These are phyloP conservation scores for Heliocybe sulcata DNA, from an alignment of 1,284 basidiomycete genomes.

Conservation along the genomic window DNA sequence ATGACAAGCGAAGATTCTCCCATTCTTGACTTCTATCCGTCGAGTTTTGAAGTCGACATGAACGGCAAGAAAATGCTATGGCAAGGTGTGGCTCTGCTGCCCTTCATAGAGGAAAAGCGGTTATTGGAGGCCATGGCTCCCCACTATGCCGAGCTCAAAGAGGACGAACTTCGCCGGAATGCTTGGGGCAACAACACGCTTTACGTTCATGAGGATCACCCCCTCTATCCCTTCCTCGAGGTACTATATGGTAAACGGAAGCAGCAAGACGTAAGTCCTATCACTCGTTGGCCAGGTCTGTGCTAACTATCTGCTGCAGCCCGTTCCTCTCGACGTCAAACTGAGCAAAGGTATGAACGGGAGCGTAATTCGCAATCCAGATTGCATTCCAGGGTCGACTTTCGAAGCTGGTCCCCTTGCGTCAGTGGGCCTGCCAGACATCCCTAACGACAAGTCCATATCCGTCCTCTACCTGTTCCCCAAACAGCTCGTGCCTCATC, in stretches of 20 bases:
- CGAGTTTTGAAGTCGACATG: constrained; percentile 96
- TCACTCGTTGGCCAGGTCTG: not conserved
- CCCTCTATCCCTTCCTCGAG: constrained; percentile 83
- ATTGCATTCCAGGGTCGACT: constrained; percentile 88
- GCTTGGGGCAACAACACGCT: constrained; percentile 81
- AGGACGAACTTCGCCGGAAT: constrained; percentile 84
- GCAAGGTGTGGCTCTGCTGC: constrained; percentile 96
- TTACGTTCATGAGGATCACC: constrained; percentile 82
- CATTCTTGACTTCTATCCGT: constrained; percentile 95
- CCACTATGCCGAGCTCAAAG: constrained; percentile 67
- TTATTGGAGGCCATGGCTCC: constrained; percentile 79
- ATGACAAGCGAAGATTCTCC: constrained; percentile 89
- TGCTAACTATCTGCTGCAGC: constrained; percentile 29
- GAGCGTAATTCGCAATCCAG: constrained; percentile 74
- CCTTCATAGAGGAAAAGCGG: constrained; percentile 90
- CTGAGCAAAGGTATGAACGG: constrained; percentile 80
- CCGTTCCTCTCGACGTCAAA: constrained; percentile 60
- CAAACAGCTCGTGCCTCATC: constrained; percentile 78
- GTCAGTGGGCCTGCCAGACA: constrained; percentile 61
- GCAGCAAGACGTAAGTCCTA: constrained; percentile 59
- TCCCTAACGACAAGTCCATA: constrained; percentile 81
- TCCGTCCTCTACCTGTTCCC: constrained; percentile 91
- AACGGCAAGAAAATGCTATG: constrained; percentile 99
- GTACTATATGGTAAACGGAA: constrained; percentile 87
- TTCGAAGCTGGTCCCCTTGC: constrained; percentile 68